Evolutionary conservation across 2,329 filamentous ascomycete species (phyloP).

Genomic region (Whalleya microplaca): DNA sequence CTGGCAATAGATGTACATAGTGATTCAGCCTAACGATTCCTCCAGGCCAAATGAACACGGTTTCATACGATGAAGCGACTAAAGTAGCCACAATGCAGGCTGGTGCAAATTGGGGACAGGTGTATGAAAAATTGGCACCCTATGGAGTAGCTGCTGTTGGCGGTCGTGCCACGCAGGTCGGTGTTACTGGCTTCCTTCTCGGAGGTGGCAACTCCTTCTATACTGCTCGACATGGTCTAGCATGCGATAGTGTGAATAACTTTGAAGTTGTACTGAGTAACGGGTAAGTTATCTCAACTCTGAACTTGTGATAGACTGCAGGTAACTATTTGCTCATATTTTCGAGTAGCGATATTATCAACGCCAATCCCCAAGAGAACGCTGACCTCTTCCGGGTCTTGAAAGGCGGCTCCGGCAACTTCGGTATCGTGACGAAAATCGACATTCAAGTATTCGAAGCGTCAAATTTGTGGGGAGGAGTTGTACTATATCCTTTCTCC

Average conservation of each 20-base stretch:
- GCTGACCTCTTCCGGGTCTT: conserved; percentile 47
- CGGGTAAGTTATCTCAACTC: conserved; percentile 27
- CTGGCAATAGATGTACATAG: no score
- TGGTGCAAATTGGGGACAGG: no score
- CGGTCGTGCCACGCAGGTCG: conserved; percentile 18
- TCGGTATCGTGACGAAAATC: conserved; percentile 41
- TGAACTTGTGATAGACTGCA: neutral
- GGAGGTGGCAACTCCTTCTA: conserved; percentile 20
- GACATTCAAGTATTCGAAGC: conserved; percentile 20
- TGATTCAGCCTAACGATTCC: no score
- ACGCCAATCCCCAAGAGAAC: conserved; percentile 40
- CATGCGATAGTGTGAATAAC: conserved; percentile 42
- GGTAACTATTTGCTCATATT: neutral
- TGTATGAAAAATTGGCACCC: no score
- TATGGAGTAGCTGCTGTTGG: conserved; percentile 18
- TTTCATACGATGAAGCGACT: no score
- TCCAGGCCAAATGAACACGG: no score
- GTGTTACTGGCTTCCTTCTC: conserved; percentile 21
- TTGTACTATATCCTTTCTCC: neutral
- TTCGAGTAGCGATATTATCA: conserved; percentile 35
- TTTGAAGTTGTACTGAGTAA: conserved; percentile 46
- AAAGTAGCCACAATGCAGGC: no score
- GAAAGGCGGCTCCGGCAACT: conserved; percentile 49
- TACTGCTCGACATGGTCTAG: conserved; percentile 36
- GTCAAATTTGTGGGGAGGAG: conserved; percentile 11